These are phyloP conservation scores for Wickerhamomyces chambardii DNA, from an alignment of 805 yeast genomes.

Conservation along the genomic window DNA sequence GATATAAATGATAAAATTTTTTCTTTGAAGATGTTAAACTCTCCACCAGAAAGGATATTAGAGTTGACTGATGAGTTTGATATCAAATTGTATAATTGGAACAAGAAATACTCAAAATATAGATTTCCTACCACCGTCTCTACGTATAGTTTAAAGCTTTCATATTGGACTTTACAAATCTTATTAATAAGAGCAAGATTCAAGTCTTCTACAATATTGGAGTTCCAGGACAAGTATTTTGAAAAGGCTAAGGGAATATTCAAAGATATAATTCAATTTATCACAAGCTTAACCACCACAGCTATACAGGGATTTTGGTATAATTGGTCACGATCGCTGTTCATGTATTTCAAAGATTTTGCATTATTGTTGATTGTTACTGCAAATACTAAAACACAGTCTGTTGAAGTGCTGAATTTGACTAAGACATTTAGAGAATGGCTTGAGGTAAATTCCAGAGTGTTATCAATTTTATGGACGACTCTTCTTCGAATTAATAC, in stretches of 20 bases:
- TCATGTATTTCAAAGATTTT: slow-evolving; percentile 7
- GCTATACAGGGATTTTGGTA: slow-evolving; percentile 6
- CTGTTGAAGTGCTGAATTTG: slow-evolving; percentile 2
- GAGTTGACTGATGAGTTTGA: background rate
- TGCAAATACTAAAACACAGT: slow-evolving; percentile 2
- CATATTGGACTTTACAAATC: slow-evolving; percentile 3
- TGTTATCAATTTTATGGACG: slow-evolving; percentile 5
- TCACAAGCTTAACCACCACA: background rate
- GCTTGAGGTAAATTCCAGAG: slow-evolving; percentile 5
- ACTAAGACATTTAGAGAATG: slow-evolving; percentile 6
- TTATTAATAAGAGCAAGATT: slow-evolving; percentile 4
- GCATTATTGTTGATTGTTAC: slow-evolving; percentile 2
- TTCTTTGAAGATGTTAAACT: slow-evolving; percentile 1
- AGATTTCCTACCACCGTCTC: background rate
- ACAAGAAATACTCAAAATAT: too few relatives aligned
- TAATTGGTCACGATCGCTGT: slow-evolving; percentile 4
- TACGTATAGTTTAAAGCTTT: slow-evolving; percentile 1
- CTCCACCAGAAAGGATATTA: background rate
- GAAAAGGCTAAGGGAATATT: slow-evolving; percentile 1
- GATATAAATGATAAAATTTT: slow-evolving; percentile 2
- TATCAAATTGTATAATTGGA: slow-evolving; percentile 1
- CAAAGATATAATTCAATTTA: slow-evolving; percentile 1
- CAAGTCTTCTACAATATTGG: background rate
- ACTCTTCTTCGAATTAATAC: slow-evolving; percentile 5
- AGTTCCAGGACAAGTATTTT: slow-evolving; percentile 1